A percentile compares a stretch with the other conserved stretches of the same genome.
Evolutionary conservation across 352 stramenopile genomes (phyloP).

Genomic region (Thraustochytrium sp.): DNA sequence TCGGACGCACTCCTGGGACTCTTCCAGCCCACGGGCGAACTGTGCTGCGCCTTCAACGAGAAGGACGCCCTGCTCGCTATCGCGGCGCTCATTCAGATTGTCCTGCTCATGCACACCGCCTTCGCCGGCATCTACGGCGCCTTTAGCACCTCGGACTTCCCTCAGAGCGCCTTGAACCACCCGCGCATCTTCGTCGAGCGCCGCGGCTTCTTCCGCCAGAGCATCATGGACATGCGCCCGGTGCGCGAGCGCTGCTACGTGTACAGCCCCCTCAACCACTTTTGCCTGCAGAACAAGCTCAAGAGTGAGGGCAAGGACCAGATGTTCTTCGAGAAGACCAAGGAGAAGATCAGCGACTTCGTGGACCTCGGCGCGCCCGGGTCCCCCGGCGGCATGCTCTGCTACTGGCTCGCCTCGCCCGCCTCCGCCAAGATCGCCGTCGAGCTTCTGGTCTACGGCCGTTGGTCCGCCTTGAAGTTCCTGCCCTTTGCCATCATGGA

Average conservation of each 20-base stretch:
- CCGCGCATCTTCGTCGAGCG: slow-evolving; percentile 15
- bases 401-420: slow-evolving; percentile 24
- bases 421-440: background rate
- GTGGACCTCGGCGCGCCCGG: slow-evolving; percentile 11
- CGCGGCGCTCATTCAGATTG: background rate
- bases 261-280: slow-evolving; percentile 1
- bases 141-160: slow-evolving; percentile 30
- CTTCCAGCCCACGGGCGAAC: background rate
- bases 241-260: slow-evolving; percentile 30
- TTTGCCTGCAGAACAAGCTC: background rate
- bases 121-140: background rate
- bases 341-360: too few relatives aligned
- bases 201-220: background rate
- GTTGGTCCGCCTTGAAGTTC: background rate
- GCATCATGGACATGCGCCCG: background rate
- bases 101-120: background rate
- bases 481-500: background rate
- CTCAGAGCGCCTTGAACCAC: background rate
- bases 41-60: background rate
- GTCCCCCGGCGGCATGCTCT: background rate
- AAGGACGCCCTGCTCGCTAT: background rate
- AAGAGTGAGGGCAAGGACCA: slow-evolving; percentile 7
- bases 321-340: too few relatives aligned
- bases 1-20: too few relatives aligned
- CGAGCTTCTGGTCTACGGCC: background rate